These are phyloP conservation scores for Ustilago curta DNA, from an alignment of 1,284 basidiomycete genomes.

Conservation along the genomic window DNA sequence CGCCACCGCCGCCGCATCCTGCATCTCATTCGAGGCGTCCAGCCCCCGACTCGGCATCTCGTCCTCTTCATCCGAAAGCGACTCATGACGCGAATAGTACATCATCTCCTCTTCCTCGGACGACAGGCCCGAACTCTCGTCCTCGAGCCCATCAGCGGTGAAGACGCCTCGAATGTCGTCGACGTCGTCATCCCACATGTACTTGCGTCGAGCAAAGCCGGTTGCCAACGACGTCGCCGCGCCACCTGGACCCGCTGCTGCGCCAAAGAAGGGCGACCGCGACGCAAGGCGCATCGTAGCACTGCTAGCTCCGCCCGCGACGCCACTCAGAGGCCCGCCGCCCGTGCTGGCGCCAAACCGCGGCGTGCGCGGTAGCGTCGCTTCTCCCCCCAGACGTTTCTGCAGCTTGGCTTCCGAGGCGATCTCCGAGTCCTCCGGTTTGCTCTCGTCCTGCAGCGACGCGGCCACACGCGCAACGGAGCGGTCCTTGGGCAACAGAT, in stretches of 20 bases:
- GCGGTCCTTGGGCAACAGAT: slow-evolving; percentile 50
- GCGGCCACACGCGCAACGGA: slow-evolving; percentile 63
- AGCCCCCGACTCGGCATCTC: slow-evolving; percentile 16
- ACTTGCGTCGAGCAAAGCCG: slow-evolving; percentile 26
- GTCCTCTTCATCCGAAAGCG: slow-evolving; percentile 35
- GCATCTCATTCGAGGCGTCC: slow-evolving; percentile 9
- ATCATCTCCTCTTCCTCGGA: slow-evolving; percentile 44
- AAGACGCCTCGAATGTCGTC: slow-evolving; percentile 50
- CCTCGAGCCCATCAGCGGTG: slow-evolving; percentile 32
- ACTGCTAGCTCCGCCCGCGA: not conserved
- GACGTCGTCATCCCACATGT: slow-evolving; percentile 55
- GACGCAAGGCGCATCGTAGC: slow-evolving; percentile 10
- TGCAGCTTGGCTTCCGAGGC: slow-evolving; percentile 66
- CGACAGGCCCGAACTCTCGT: slow-evolving; percentile 37
- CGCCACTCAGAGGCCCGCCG: not conserved
- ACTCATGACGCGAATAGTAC: slow-evolving; percentile 43
- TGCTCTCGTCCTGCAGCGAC: slow-evolving; percentile 58
- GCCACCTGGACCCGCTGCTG: slow-evolving; percentile 2
- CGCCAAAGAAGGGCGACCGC: slow-evolving; percentile 33
- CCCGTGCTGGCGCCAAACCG: slow-evolving; percentile 24
- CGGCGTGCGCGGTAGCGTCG: slow-evolving; percentile 42
- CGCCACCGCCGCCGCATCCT: not conserved
- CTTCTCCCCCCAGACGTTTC: slow-evolving; percentile 51
- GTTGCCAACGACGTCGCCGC: not conserved
- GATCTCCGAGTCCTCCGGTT: slow-evolving; percentile 60